These are phyloP conservation scores for Penicillium griseofulvum DNA, from an alignment of 2,329 filamentous ascomycete genomes.

Conservation along the genomic window DNA sequence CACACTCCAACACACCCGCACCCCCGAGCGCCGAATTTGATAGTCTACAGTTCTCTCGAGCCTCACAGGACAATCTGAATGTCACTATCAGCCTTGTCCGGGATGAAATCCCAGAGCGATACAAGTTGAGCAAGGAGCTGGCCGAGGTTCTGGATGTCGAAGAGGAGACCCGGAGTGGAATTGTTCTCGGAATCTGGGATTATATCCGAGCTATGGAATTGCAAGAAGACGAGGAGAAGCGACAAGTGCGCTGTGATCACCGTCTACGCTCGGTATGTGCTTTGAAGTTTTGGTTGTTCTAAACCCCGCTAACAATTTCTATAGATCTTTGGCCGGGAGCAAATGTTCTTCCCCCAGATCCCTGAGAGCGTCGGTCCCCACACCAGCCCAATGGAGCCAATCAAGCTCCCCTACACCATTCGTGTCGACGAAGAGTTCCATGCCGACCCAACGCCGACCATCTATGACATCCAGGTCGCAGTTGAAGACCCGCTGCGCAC, in stretches of 20 bases:
- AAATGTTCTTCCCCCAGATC: conserved; percentile 81
- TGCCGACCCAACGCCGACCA: conserved; percentile 69
- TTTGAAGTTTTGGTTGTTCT: not conserved
- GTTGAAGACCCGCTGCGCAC: conserved; percentile 78
- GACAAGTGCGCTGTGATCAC: conserved; percentile 87
- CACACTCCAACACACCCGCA: conserved; percentile 51
- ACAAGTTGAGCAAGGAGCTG: conserved; percentile 72
- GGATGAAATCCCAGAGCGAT: conserved; percentile 83
- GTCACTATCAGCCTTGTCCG: conserved; percentile 82
- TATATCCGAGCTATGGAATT: conserved; percentile 83
- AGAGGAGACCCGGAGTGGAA: conserved; percentile 82
- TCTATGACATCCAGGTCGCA: conserved; percentile 85
- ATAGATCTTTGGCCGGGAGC: conserved; percentile 71
- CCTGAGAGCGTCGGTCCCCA: conserved; percentile 77
- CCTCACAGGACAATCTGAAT: conserved; percentile 88
- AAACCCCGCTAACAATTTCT: conserved; percentile 1
- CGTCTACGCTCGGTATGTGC: conserved; percentile 68
- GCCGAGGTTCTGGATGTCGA: conserved; percentile 81
- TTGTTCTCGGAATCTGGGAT: conserved; percentile 91
- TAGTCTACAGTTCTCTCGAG: conserved; percentile 84
- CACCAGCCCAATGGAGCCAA: conserved; percentile 73
- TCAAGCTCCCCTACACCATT: conserved; percentile 87
- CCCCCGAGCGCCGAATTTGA: conserved; percentile 77
- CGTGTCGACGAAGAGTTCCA: conserved; percentile 85
- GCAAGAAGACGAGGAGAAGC: conserved; percentile 92